phyloP scores from a whole-genome alignment of 2,329 filamentous ascomycete genomes.

The Pestalotiopsis fici region DNA sequence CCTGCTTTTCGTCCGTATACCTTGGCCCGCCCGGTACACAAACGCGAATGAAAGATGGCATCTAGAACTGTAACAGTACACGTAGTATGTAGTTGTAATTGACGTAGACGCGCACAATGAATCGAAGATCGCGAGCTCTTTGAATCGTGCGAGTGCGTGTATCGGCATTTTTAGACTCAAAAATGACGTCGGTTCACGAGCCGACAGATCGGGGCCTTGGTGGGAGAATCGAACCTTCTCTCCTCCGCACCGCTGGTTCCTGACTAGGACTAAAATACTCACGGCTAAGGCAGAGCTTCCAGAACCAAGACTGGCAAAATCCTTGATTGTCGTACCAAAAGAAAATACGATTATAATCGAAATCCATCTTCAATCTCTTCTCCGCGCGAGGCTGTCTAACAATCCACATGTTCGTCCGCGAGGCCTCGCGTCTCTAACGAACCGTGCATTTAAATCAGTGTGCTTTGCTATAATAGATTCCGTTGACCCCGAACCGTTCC shows the following conservation, averaged over 20 bases:
- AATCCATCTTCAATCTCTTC: not conserved
- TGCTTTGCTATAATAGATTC: not conserved
- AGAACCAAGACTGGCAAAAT: not conserved
- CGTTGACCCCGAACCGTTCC: not conserved
- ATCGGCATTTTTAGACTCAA: not conserved
- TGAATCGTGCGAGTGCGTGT: not conserved
- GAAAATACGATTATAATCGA: not conserved
- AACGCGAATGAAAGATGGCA: not conserved
- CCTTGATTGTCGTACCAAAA: not conserved
- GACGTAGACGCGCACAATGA: not conserved
- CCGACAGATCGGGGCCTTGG: constrained; percentile 5
- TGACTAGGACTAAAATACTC: not conserved
- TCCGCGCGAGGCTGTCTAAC: not conserved
- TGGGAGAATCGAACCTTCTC: constrained; percentile 4
- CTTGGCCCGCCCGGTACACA: not conserved
- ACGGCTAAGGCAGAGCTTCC: not conserved
- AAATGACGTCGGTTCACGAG: constrained; percentile 7
- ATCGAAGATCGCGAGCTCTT: not conserved
- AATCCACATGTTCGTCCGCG: not conserved
- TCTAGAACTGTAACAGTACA: not conserved
- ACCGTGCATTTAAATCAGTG: not conserved
- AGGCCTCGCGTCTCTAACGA: not conserved
- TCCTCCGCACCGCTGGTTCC: not conserved
- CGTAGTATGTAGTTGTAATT: not conserved
- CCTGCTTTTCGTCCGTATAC: not conserved